Evolutionary conservation across 2,329 filamentous ascomycete genomes (phyloP), one percentile per base, ranked within the genome.

Genomic region (Cordyceps pruinosa): DNA sequence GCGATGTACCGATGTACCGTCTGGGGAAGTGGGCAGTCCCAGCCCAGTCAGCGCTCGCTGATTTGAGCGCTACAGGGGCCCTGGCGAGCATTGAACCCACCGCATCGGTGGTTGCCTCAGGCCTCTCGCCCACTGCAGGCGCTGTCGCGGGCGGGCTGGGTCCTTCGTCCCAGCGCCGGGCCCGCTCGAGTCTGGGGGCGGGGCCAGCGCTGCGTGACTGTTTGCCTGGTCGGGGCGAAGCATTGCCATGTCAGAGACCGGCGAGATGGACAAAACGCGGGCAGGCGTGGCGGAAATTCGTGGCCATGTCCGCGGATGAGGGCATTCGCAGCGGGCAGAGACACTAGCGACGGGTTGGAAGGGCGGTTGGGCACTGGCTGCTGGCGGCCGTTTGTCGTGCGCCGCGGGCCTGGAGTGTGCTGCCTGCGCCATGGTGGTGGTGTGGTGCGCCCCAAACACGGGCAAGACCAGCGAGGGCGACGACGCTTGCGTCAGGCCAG

Each of bases 131-230:
- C 13, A 23, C 30, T 37, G 8, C n/a, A 5, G n/a, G n/a, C 48
- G 10, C 47, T 50, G 45, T 26, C 10, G 5, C 32, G 13, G 12
- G 30, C n/a, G 37, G 41, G 26, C 26, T 17, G 42, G 42, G 21
- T 42, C 6, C 3, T 6, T 39, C 35, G 3, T 28, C 30, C 25
- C 35, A 37, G 35, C 17, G 9, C 28, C 23, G 19, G 35, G 12
- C 39, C 49, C 19, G 25, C 37, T 54, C 5, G 25, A 55, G 34
- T 55, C 44, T 48, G 52, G 52, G 52, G 52, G 52, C 52, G 52
- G 52, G 52, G 44, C 42, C 3, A 21, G 15, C 8, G 30, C 7
- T 47, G 28, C 52, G 42, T 47, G 34, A 55, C 25, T 45, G 44
- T 19, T 21, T 47, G 42, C 42, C 32, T 39, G 19, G 44, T 21